Conservation (phyloP, 1,139 yeast species). For the Pichia sp. region DNA sequence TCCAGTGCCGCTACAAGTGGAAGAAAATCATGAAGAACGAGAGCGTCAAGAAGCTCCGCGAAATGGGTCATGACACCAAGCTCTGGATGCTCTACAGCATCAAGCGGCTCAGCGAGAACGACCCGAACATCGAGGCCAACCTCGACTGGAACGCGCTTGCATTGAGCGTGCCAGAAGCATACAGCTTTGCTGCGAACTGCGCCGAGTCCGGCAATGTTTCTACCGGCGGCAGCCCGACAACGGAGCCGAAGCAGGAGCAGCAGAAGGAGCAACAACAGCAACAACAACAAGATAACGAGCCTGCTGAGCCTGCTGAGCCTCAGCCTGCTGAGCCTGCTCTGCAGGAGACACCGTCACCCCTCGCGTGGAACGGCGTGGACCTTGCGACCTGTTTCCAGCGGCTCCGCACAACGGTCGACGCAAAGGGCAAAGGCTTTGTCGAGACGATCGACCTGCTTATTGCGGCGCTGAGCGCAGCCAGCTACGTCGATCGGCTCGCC, state of each 20-base stretch:
- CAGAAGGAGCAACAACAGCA: too few relatives aligned
- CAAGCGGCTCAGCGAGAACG: constrained; percentile 33
- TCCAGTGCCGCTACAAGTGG: constrained; percentile 96
- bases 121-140: constrained; percentile 30
- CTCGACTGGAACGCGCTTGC: constrained; percentile 63
- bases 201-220: too few relatives aligned
- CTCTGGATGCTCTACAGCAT: constrained; percentile 54
- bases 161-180: constrained; percentile 34
- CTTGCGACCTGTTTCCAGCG: constrained; percentile 43
- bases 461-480: constrained; percentile 4
- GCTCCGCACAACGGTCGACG: constrained; percentile 39
- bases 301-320: too few relatives aligned
- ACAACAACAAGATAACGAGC: too few relatives aligned
- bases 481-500: constrained; percentile 2
- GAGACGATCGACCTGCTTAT: constrained; percentile 33
- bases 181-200: too few relatives aligned
- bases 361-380: constrained; percentile 43
- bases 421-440: constrained; percentile 36
- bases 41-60: constrained; percentile 46
- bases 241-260: too few relatives aligned
- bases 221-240: too few relatives aligned
- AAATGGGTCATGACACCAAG: constrained; percentile 48
- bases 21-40: constrained; percentile 67
- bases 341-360: not conserved
- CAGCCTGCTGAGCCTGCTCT: too few relatives aligned